Evolutionary conservation across 192 early-diverging fungal genomes (phyloP).

Genomic region (Kappamyces sp.): DNA sequence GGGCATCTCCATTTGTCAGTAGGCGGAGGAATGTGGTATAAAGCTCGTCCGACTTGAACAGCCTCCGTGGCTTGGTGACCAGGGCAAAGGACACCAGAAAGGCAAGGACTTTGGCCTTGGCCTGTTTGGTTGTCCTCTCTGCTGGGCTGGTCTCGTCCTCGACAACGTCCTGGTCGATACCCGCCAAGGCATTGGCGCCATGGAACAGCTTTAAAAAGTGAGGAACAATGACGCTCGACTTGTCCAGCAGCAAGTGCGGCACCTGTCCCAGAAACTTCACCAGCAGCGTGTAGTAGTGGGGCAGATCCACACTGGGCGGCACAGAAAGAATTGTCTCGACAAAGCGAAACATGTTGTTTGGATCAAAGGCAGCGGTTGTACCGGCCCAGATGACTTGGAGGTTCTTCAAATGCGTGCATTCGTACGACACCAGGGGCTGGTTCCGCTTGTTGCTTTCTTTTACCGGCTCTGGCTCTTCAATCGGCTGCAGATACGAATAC

Average conservation of each 20-base stretch:
- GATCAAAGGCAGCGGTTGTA: neutral
- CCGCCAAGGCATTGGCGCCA: slow-evolving; percentile 25
- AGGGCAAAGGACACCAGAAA: slow-evolving; percentile 65
- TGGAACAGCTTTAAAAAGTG: slow-evolving; percentile 36
- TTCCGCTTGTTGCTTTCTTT: neutral
- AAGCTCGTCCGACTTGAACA: slow-evolving; percentile 48
- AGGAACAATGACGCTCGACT: slow-evolving; percentile 35
- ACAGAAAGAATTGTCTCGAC: neutral
- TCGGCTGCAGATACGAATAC: neutral
- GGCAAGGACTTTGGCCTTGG: slow-evolving; percentile 29
- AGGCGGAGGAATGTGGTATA: slow-evolving; percentile 64
- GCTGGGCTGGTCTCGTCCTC: slow-evolving; percentile 34
- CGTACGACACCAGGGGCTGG: neutral
- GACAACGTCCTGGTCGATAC: slow-evolving; percentile 32
- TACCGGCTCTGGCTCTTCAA: slow-evolving; percentile 4
- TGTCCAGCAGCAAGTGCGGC: slow-evolving; percentile 33
- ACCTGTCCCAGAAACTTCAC: slow-evolving; percentile 26
- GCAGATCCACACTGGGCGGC: slow-evolving; percentile 22
- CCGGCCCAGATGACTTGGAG: neutral
- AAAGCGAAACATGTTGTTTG: neutral
- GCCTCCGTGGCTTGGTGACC: slow-evolving; percentile 54
- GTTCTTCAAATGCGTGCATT: slow-evolving; percentile 10
- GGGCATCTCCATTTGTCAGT: slow-evolving; percentile 73
- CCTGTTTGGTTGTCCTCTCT: slow-evolving; percentile 17
- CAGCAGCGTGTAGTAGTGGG: slow-evolving; percentile 26